A percentile compares a stretch with the other conserved stretches of the same genome.
phyloP scores from a whole-genome alignment of 345 rosid species.

The Citrus sinensis region DNA sequence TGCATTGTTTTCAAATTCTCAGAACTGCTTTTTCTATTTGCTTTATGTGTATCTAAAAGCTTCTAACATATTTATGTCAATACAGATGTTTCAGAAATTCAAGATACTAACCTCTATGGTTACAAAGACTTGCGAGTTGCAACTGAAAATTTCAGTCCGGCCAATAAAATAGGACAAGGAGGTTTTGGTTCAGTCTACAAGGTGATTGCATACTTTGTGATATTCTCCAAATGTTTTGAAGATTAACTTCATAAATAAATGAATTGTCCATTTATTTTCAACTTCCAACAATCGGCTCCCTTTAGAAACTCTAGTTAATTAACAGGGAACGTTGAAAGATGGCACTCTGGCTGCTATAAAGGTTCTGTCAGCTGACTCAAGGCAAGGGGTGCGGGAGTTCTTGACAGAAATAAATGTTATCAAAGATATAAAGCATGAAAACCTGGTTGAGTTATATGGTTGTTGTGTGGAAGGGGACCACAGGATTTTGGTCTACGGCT shows the following conservation, averaged over 20 bases:
- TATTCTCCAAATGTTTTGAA: not conserved
- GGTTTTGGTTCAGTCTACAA: conserved; percentile 75
- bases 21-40: not conserved
- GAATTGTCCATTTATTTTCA: not conserved
- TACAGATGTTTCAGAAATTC: conserved; percentile 52
- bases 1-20: not conserved
- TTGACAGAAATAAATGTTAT: conserved; percentile 62
- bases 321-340: conserved; percentile 56
- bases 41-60: not conserved
- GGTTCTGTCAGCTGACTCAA: conserved; percentile 58
- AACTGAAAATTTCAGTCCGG: conserved; percentile 42
- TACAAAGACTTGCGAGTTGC: conserved; percentile 52
- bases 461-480: conserved; percentile 62
- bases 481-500: conserved; percentile 66
- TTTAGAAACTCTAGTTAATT: conserved; percentile 2
- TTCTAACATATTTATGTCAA: conserved; percentile 11
- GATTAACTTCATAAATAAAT: not conserved
- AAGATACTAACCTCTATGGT: conserved; percentile 32
- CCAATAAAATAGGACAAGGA: conserved; percentile 66
- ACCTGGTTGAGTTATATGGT: conserved; percentile 60
- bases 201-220: conserved; percentile 35
- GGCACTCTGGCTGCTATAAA: conserved; percentile 56
- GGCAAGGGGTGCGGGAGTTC: conserved; percentile 64
- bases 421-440: conserved; percentile 49
- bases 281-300: not conserved